Base-by-base conservation (phyloP, 768 basidiomycete species). In the Scleroderma citrinum region DNA sequence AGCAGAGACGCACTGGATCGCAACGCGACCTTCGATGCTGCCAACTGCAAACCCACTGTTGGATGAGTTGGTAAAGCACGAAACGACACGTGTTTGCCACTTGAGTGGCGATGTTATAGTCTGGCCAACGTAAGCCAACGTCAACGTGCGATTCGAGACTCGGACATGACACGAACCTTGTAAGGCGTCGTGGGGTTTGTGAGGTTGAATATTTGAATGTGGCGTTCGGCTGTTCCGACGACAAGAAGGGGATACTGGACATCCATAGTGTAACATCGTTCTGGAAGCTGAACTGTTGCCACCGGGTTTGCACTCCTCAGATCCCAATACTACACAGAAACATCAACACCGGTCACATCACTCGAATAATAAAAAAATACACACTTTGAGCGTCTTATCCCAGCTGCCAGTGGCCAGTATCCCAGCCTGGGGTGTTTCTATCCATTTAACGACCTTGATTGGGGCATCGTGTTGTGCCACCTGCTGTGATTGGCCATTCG, bases 351-450 rank as follows among this genome's bases (percentile, higher is more conserved):
- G 16, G 5, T 36, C 7, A 14, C 24, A 23, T 20, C 32, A 39
- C 40, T 36, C 26, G 23, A 41, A 35, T 30, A 21, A n/a, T 44
- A 29, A 29, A 29, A 38, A 41, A 1, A 52, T 21, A 55, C 52
- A 3, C 56, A 93, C 94, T 76, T 93, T 95, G 63, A 98, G 69
- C 2, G 91, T 95, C 70, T 95, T 95, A 67, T 99, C 95, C 96
- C 96, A 99, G 46, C 92, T 92, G 10, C 93, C 96, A 1, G 95
- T 97, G 12, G 85, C 90, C 17, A 94, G 73, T 53, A 94, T 82
- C 13, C 88, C 81, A 31, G 78, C 78, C 53, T 78, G 79, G 19
- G 81, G 82, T 5, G 84, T 78, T 53, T 93, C 87, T 46, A 92
- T 74, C 82, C 86, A 93, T 47, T 81, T 77, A 34, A 92, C 83